Conservation (phyloP, 2,329 filamentous ascomycete species). For the Penicillium hesseltinei region DNA sequence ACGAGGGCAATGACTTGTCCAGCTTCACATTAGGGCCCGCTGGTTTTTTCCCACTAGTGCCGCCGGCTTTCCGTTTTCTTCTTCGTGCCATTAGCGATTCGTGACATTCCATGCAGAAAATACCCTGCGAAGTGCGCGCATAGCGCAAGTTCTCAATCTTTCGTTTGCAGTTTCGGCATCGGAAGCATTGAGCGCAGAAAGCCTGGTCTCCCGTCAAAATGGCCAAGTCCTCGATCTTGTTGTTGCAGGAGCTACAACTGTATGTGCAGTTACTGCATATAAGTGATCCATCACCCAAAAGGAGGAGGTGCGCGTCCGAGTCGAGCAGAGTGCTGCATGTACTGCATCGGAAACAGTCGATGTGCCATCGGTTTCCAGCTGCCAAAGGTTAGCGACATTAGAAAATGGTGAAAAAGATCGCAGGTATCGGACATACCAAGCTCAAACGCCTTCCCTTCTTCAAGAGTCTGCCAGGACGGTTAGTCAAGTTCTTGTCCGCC, state of each 20-base stretch:
- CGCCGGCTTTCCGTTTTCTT: conserved; percentile 76
- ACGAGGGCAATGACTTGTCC: conserved; percentile 89
- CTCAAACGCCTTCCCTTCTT: conserved; percentile 98
- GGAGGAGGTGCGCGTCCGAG: conserved; percentile 93
- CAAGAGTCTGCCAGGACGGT: conserved; percentile 68
- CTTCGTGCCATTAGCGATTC: conserved; percentile 92
- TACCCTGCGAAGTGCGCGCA: conserved; percentile 94
- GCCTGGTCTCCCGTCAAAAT: conserved; percentile 97
- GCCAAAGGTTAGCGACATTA: conserved; percentile 28
- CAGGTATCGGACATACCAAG: conserved; percentile 62
- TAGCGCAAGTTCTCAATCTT: conserved; percentile 99
- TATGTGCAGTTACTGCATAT: conserved; percentile 99
- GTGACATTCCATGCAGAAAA: conserved; percentile 99
- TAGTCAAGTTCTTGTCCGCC: conserved; percentile 10
- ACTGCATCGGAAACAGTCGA: conserved; percentile 97
- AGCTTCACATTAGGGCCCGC: conserved; percentile 59
- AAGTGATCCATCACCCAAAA: conserved; percentile 94
- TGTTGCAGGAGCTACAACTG: conserved; percentile 91
- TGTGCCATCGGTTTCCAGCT: conserved; percentile 98
- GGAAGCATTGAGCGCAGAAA: conserved; percentile 95
- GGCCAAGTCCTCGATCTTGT: conserved; percentile 97
- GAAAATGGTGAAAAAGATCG: neutral
- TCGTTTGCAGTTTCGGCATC: conserved; percentile 95
- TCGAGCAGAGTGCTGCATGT: conserved; percentile 94
- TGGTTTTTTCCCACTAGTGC: conserved; percentile 35